phyloP scores from a whole-genome alignment of 306 rosid species.

The Leucaena leucocephala region DNA sequence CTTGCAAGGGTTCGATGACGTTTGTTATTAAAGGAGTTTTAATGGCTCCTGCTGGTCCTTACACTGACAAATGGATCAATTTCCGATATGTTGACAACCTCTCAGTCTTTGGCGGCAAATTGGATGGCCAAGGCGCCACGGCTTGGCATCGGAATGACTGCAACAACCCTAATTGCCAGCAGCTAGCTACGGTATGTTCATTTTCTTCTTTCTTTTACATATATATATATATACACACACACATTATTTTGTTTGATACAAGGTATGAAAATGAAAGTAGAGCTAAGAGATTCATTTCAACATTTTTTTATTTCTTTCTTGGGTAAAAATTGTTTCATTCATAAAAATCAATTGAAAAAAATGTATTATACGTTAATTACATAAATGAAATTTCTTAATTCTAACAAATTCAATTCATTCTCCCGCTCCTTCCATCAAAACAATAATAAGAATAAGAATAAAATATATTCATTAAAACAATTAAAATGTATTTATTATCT shows the following conservation, averaged over 20 bases:
- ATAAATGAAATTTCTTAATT: too few relatives aligned
- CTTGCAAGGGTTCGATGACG: conserved; percentile 47
- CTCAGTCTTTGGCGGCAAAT: conserved; percentile 51
- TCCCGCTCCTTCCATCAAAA: too few relatives aligned
- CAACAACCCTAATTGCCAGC: conserved; percentile 31
- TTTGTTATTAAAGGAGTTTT: conserved; percentile 50
- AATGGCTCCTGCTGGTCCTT: conserved; percentile 47
- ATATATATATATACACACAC: too few relatives aligned
- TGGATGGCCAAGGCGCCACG: conserved; percentile 59
- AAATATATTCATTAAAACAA: neutral
- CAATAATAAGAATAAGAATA: too few relatives aligned
- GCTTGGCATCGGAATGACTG: conserved; percentile 59
- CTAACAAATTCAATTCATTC: too few relatives aligned
- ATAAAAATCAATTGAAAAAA: too few relatives aligned
- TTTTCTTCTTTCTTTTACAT: neutral
- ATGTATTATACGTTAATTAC: too few relatives aligned
- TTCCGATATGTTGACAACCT: conserved; percentile 49
- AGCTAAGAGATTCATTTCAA: too few relatives aligned
- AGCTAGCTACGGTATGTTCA: conserved; percentile 48
- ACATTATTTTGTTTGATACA: neutral
- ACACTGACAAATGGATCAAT: conserved; percentile 48
- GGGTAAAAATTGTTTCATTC: too few relatives aligned
- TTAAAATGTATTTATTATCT: neutral
- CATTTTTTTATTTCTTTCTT: too few relatives aligned
- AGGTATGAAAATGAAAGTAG: neutral